phyloP scores from a whole-genome alignment of 257 asterid genomes.

The Misopates orontium region DNA sequence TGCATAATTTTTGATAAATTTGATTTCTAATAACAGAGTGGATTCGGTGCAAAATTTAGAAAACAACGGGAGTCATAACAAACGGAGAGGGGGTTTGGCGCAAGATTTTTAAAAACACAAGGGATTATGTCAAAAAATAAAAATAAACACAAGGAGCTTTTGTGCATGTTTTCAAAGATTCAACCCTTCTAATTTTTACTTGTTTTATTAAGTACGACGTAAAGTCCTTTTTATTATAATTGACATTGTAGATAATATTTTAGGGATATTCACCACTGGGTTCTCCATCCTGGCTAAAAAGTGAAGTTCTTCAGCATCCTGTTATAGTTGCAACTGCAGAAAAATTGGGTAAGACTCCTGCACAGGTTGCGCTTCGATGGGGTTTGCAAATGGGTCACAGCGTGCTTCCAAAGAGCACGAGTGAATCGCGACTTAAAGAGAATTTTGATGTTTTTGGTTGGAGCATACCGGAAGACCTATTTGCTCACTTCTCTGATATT shows the following conservation, averaged over 20 bases:
- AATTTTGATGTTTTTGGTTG: constrained; percentile 52
- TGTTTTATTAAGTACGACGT: no score
- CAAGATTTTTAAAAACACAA: no score
- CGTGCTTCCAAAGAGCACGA: constrained; percentile 52
- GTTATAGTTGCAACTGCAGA: constrained; percentile 45
- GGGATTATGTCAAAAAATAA: no score
- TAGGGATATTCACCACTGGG: constrained; percentile 90
- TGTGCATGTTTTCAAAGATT: no score
- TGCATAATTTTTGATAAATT: no score
- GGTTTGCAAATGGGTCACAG: constrained; percentile 60
- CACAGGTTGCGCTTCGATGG: constrained; percentile 62
- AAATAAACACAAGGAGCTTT: no score
- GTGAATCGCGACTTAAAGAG: constrained; percentile 48
- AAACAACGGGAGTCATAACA: no score
- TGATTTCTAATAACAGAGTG: no score
- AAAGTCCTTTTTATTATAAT: no score
- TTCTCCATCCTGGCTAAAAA: constrained; percentile 68
- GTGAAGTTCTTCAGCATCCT: constrained; percentile 69
- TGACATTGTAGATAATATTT: neutral
- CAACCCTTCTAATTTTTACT: no score
- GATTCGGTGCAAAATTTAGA: no score
- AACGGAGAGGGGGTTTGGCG: no score
- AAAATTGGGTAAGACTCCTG: constrained; percentile 52
- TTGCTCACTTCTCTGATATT: constrained; percentile 45
- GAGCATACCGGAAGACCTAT: constrained; percentile 50